Conservation (phyloP, 1,139 yeast genomes). For the Debaryomycetaceae sp. region DNA sequence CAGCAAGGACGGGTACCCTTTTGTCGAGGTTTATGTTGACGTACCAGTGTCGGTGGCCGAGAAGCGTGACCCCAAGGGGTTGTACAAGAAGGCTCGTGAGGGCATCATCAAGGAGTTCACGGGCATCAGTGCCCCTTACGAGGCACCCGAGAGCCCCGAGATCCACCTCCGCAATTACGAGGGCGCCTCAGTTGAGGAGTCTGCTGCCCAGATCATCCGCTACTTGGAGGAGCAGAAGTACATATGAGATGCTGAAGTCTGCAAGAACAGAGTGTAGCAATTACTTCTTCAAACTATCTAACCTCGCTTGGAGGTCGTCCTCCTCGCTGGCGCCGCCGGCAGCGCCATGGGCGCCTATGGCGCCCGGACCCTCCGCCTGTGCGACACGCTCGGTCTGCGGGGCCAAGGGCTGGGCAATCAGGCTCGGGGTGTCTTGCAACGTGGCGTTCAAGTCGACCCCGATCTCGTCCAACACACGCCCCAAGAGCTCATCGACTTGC, state of each 20-base stretch:
- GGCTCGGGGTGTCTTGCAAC: slow-evolving; percentile 66
- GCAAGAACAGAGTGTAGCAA: slow-evolving; percentile 3
- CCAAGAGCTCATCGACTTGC: slow-evolving; percentile 89
- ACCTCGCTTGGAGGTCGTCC: slow-evolving; percentile 85
- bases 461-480: slow-evolving; percentile 89
- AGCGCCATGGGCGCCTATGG: slow-evolving; percentile 35
- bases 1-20: slow-evolving; percentile 68
- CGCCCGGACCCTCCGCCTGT: slow-evolving; percentile 47
- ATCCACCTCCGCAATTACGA: slow-evolving; percentile 70
- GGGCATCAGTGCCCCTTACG: slow-evolving; percentile 94
- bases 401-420: slow-evolving; percentile 31
- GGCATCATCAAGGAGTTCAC: slow-evolving; percentile 93
- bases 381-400: too few relatives aligned
- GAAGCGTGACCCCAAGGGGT: slow-evolving; percentile 94
- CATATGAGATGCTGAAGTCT: slow-evolving; percentile 22
- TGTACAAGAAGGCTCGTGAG: slow-evolving; percentile 93
- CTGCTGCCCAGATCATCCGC: slow-evolving; percentile 67
- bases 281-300: slow-evolving; percentile 72
- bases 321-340: slow-evolving; percentile 46
- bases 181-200: slow-evolving; percentile 68
- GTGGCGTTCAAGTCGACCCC: slow-evolving; percentile 80
- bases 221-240: slow-evolving; percentile 59
- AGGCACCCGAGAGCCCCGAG: slow-evolving; percentile 83
- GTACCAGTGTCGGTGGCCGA: slow-evolving; percentile 93
- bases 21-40: slow-evolving; percentile 86